A percentile compares a stretch with the other conserved stretches of the same genome.
phyloP scores from a whole-genome alignment of 352 stramenopile species.

The Globisporangium perplexum region DNA sequence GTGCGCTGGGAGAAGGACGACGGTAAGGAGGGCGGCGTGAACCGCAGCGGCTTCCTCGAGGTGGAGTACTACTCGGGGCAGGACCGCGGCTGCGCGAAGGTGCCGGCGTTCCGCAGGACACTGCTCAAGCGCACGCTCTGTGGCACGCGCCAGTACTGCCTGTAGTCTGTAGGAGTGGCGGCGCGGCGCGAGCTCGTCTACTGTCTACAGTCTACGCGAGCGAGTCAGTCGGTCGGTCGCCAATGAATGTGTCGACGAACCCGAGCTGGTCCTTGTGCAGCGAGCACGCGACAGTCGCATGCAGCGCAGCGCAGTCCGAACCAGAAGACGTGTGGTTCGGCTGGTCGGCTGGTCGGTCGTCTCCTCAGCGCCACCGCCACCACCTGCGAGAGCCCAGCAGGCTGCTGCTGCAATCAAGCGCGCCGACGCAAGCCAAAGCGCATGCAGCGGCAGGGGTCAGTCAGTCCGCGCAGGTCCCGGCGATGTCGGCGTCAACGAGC shows the following conservation, averaged over 20 bases:
- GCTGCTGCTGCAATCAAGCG: background rate
- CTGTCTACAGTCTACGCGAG: no score
- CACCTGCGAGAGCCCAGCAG: no score
- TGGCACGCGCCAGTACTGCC: constrained; percentile 61
- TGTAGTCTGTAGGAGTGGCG: no score
- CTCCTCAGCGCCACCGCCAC: no score
- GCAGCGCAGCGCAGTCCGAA: no score
- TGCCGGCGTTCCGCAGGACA: constrained; percentile 49
- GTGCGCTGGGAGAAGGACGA: constrained; percentile 78
- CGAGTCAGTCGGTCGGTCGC: no score
- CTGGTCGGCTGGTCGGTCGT: no score
- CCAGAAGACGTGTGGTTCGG: background rate
- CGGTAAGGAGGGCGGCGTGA: constrained; percentile 58
- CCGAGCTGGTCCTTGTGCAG: no score
- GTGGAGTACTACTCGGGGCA: constrained; percentile 72
- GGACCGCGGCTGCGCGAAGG: constrained; percentile 53
- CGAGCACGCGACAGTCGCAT: no score
- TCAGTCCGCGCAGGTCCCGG: no score
- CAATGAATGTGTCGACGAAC: no score
- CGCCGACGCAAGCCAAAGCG: background rate
- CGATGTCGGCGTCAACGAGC: background rate
- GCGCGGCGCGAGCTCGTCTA: no score
- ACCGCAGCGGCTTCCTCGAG: constrained; percentile 54
- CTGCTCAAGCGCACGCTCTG: constrained; percentile 57
- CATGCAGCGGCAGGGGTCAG: background rate